These are phyloP conservation scores for Calonectria montana DNA, from an alignment of 2,329 filamentous ascomycete genomes.

Conservation along the genomic window DNA sequence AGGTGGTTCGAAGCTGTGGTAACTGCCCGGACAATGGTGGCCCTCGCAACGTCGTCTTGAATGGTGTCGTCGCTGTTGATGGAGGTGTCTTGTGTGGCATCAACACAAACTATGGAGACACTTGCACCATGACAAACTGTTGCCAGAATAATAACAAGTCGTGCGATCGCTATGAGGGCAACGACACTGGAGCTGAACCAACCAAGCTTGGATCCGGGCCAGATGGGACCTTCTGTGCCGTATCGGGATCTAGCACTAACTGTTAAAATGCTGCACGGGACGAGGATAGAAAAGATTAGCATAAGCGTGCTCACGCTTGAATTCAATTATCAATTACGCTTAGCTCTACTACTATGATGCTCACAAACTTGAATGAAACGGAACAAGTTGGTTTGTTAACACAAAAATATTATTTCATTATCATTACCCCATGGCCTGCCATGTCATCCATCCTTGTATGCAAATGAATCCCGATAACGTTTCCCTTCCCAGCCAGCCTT, in stretches of 20 bases:
- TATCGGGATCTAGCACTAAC: conserved; percentile 17
- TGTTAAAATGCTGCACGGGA: conserved; percentile 18
- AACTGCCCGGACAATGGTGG: conserved; percentile 43
- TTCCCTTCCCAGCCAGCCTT: conserved; percentile 58
- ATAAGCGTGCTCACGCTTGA: neutral
- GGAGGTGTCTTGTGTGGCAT: conserved; percentile 38
- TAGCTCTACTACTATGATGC: neutral
- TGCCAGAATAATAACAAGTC: conserved; percentile 36
- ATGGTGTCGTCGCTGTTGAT: conserved; percentile 34
- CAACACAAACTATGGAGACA: conserved; percentile 42
- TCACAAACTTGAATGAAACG: neutral
- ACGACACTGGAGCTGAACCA: conserved; percentile 32
- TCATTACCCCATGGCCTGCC: neutral
- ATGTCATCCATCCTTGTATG: neutral
- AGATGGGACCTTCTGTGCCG: conserved; percentile 30
- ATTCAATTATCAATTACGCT: neutral
- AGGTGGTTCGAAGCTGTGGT: conserved; percentile 62
- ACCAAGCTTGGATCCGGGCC: conserved; percentile 33
- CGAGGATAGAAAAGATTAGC: neutral
- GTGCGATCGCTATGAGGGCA: conserved; percentile 34
- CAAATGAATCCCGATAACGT: neutral
- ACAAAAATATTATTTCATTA: neutral
- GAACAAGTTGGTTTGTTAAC: neutral
- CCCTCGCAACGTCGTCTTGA: conserved; percentile 31
- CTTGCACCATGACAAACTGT: conserved; percentile 34